phyloP scores from a whole-genome alignment of 495 filamentous ascomycete species.

The Physcia stellaris region DNA sequence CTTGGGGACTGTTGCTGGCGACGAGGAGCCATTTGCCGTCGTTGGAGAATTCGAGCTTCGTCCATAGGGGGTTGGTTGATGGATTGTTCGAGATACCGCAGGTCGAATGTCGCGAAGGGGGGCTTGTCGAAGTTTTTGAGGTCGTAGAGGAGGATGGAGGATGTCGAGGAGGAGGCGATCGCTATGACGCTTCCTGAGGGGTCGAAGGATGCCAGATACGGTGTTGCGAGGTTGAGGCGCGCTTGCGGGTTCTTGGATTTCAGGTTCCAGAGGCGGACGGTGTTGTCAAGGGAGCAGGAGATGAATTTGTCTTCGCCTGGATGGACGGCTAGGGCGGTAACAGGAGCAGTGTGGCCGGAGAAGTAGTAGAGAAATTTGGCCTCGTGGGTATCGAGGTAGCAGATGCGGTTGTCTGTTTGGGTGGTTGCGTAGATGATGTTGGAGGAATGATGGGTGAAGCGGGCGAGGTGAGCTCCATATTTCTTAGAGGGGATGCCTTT shows the following conservation, averaged over 20 bases:
- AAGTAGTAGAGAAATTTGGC: slow-evolving; percentile 94
- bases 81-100: slow-evolving; percentile 38
- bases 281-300: slow-evolving; percentile 78
- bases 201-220: slow-evolving; percentile 78
- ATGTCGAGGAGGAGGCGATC: slow-evolving; percentile 65
- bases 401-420: slow-evolving; percentile 82
- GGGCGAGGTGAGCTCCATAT: slow-evolving; percentile 84
- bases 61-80: slow-evolving; percentile 47
- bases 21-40: slow-evolving; percentile 80
- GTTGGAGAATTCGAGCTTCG: slow-evolving; percentile 81
- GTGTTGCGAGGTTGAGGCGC: slow-evolving; percentile 57
- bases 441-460: slow-evolving; percentile 80
- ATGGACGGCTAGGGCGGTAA: slow-evolving; percentile 57
- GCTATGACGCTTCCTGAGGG: slow-evolving; percentile 82
- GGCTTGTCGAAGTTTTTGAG: slow-evolving; percentile 80
- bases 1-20: slow-evolving; percentile 54
- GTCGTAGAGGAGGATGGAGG: slow-evolving; percentile 78
- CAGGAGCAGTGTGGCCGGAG: slow-evolving; percentile 66
- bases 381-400: slow-evolving; percentile 87
- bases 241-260: slow-evolving; percentile 60
- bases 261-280: slow-evolving; percentile 76
- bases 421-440: slow-evolving; percentile 92
- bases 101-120: slow-evolving; percentile 77
- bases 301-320: slow-evolving; percentile 74
- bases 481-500: slow-evolving; percentile 82